Evolutionary conservation across 2,329 filamentous ascomycete genomes (phyloP).

Genomic region (Calonectria pauciramosa): DNA sequence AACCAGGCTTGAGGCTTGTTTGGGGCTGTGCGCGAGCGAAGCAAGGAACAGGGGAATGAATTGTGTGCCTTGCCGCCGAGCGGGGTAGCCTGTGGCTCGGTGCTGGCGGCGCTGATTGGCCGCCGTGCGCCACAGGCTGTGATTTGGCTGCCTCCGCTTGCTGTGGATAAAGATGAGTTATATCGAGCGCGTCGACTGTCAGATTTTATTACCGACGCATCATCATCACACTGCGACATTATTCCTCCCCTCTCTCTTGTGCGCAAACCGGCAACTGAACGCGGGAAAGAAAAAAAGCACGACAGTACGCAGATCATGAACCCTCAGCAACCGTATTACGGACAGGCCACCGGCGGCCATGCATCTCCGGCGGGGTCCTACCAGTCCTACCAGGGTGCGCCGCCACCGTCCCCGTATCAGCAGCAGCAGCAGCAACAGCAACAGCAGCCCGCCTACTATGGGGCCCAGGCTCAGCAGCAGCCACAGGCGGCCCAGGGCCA

Average conservation of each 20-base stretch:
- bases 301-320: conserved; percentile 20
- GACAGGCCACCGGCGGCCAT: conserved; percentile 25
- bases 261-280: background rate
- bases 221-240: background rate
- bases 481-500: conserved; percentile 16
- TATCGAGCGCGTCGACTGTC: background rate
- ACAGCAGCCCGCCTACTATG: conserved; percentile 22
- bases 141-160: background rate
- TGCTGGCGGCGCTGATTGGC: background rate
- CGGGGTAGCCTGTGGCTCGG: background rate
- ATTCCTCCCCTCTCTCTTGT: background rate
- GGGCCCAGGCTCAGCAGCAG: conserved; percentile 12
- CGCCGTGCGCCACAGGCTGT: background rate
- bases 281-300: background rate
- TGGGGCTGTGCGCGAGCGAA: background rate
- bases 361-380: conserved; percentile 29
- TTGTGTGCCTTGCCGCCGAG: background rate
- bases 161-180: background rate
- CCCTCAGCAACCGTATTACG: conserved; percentile 39
- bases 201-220: background rate
- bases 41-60: background rate
- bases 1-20: background rate
- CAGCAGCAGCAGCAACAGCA: conserved; percentile 28
- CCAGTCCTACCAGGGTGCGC: conserved; percentile 21
- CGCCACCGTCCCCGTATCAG: conserved; percentile 25